Evolutionary conservation across 2,329 filamentous ascomycete species (phyloP), one percentile per base, ranked within the genome.

Genomic region (Ploettnerulaceae sp.): DNA sequence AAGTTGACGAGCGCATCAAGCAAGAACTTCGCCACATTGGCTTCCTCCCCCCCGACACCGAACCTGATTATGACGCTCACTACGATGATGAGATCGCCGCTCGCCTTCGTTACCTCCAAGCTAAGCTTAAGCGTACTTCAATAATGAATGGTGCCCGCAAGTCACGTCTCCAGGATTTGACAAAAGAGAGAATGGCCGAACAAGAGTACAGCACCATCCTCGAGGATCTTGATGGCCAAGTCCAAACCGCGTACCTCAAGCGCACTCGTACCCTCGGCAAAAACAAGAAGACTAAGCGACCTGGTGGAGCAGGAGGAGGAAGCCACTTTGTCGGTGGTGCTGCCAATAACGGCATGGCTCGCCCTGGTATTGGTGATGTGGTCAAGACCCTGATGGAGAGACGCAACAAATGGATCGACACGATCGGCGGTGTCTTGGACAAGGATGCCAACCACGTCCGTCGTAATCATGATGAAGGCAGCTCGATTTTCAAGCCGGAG

Each of bases 181-280:
- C 93, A 6, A 86, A 89, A 58, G 90, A 95, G 64, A 83, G 89
- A 55, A 91, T 98, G 80, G 93, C 93, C 0, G 84, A 93, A 69
- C 93, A 98, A 64, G 93, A 98, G 65, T 98, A 95, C 71, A 86
- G 84, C 65, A 96, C 89, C 46, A 98, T 98, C 58, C 84, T 94
- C 40, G 93, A 98, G 64, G 93, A 98, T 65, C 81, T 98, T 17
- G 93, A 98, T 71, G 82, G 83, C 32, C 93, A 97, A 64, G 89
- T 97, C 32, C 90, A 97, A 63, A 84, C 88, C 41, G 91, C 93
- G 3, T 98, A 97, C 63, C 81, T 95, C 34, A 98, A 98, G 71
- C 86, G 93, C 18, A 97, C 91, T 21, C 82, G 93, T 36, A 95
- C 89, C 0, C 84, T 97, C 69, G 88, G 90, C 65, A 94, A 97